A percentile compares a stretch with the other conserved stretches of the same genome.
phyloP scores from a whole-genome alignment of 306 rosid genomes.

The Acacia crassicarpa region DNA sequence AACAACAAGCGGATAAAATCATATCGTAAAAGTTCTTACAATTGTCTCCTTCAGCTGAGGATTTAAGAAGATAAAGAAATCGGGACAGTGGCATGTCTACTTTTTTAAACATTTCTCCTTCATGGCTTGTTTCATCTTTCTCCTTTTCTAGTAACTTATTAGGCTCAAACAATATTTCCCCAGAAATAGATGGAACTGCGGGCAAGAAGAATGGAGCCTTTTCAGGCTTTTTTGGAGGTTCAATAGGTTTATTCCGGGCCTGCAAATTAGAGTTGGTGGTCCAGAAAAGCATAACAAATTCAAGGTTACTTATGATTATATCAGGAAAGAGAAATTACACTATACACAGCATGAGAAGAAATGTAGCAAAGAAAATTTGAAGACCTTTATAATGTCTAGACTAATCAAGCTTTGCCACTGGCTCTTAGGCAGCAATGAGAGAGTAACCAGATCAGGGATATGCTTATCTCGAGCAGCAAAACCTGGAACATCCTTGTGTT shows the following conservation, averaged over 20 bases:
- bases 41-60: conserved; percentile 50
- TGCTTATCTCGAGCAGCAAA: conserved; percentile 53
- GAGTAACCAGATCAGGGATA: conserved; percentile 84
- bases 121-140: conserved; percentile 32
- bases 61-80: conserved; percentile 66
- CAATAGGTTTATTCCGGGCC: conserved; percentile 90
- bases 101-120: conserved; percentile 34
- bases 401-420: conserved; percentile 96
- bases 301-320: not conserved
- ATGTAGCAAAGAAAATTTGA: conserved; percentile 24
- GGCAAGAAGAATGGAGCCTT: conserved; percentile 96
- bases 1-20: conserved; percentile 7
- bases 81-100: conserved; percentile 45
- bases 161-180: conserved; percentile 84
- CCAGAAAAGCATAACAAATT: conserved; percentile 28
- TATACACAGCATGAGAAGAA: conserved; percentile 35
- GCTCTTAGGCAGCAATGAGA: conserved; percentile 85
- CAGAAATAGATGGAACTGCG: conserved; percentile 78
- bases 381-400: conserved; percentile 89
- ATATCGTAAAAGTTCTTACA: conserved; percentile 49
- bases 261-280: conserved; percentile 41
- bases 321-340: conserved; percentile 1
- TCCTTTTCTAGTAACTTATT: conserved; percentile 47
- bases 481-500: conserved; percentile 38
- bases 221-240: conserved; percentile 95